Evolutionary conservation across 164 flowering plant species (phyloP), one percentile per base, ranked within the genome.

Genomic region (Annona squamosa): DNA sequence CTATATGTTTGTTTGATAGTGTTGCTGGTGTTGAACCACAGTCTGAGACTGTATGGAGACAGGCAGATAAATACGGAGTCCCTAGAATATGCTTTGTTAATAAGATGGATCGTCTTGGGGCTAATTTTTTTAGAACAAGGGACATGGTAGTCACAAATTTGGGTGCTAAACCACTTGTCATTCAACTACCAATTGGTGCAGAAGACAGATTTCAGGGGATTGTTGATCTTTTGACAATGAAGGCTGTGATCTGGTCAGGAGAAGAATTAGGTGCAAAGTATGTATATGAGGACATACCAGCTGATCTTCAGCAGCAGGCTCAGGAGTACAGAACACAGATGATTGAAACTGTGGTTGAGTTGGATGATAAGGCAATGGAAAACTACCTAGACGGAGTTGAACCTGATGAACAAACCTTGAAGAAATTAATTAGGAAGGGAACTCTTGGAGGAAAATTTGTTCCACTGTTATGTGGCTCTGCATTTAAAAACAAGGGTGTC

Each of bases 11-110:
- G 81, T 93, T 96, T 77, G 97, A 93, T 80, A 93, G 97, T 84
- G 99, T 96, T 79, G 97, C 98, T 71, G 98, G 99, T 44, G 99
- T 96, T 59, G 98, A 96, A 73, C 97, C 98, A 4, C 99, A 92
- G 74, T 96, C 99, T 43, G 98, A 93, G 79, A 96, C 99, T 46
- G 99, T 93, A 16, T 93, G 98, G 97, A 86, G 99, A 79, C 99
- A 93, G 83, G 98, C 98, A 64, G 98, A 93, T 77, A 93, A 85
- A 72, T 93, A 96, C 75, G 97, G 97, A 9, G 98, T 93, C 5
- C 99, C 98, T 3, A 86, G 98, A 70, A 88, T 96, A 70, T 93
- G 98, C 82, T 96, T 96, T 82, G 90, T 96, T 52, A 96, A 96
- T 74, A 96, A 96, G 81, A 96, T 96, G 97, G 99, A 96, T 73